These are phyloP conservation scores for Aspergillus sclerotioniger DNA, from an alignment of 495 filamentous ascomycete genomes.

Conservation along the genomic window DNA sequence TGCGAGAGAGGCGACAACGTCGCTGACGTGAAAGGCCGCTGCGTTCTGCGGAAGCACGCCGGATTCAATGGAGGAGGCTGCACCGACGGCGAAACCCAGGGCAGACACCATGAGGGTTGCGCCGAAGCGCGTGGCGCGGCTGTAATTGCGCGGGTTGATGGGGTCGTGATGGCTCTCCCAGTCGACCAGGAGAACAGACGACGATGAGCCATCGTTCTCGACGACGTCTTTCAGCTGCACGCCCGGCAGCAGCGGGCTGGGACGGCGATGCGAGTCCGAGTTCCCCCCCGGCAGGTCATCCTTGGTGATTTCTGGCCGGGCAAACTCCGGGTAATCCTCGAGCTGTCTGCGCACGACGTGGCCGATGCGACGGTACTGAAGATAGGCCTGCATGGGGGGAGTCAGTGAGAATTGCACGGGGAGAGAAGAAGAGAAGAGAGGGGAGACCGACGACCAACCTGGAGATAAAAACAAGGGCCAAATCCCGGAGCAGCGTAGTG, in stretches of 20 bases:
- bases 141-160: conserved; percentile 59
- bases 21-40: conserved; percentile 48
- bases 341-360: conserved; percentile 5
- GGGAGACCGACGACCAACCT: no score
- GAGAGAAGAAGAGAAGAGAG: neutral
- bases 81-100: conserved; percentile 51
- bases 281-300: neutral
- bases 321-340: conserved; percentile 1
- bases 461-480: neutral
- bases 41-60: conserved; percentile 44
- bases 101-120: conserved; percentile 51
- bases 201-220: conserved; percentile 2
- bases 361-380: conserved; percentile 12
- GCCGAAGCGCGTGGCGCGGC: conserved; percentile 30
- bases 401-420: neutral
- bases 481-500: conserved; percentile 1
- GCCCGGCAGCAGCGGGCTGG: neutral
- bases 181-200: conserved; percentile 34
- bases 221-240: conserved; percentile 5
- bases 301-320: neutral
- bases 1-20: conserved; percentile 51
- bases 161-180: conserved; percentile 55
- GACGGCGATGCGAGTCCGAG: neutral
- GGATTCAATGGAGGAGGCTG: conserved; percentile 53
- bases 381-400: conserved; percentile 7